These are phyloP conservation scores for Apophysomyces variabilis DNA, from an alignment of 371 early-diverging fungal genomes.

Conservation along the genomic window DNA sequence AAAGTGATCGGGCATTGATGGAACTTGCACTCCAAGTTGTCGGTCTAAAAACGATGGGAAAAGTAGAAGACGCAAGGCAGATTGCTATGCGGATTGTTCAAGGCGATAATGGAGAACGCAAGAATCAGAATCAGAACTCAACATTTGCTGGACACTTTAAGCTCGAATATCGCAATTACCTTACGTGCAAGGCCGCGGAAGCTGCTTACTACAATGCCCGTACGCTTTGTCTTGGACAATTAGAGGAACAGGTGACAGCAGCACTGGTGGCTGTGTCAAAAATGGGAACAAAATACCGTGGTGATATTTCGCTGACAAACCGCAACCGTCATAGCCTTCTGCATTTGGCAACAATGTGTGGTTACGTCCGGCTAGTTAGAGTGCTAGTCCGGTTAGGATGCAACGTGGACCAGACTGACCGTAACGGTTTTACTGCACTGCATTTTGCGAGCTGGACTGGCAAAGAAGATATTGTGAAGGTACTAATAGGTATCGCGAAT, in stretches of 20 bases:
- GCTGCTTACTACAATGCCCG: slow-evolving; percentile 46
- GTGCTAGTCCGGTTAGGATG: slow-evolving; percentile 40
- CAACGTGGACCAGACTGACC: slow-evolving; percentile 46
- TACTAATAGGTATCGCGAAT: slow-evolving; percentile 34
- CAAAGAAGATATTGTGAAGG: slow-evolving; percentile 45
- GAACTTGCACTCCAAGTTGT: slow-evolving; percentile 79
- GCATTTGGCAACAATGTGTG: slow-evolving; percentile 56
- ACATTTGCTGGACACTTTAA: slow-evolving; percentile 7
- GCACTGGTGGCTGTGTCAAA: slow-evolving; percentile 27
- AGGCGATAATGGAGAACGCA: slow-evolving; percentile 53
- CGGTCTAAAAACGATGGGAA: slow-evolving; percentile 70
- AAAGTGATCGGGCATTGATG: slow-evolving; percentile 78
- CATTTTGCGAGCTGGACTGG: slow-evolving; percentile 68
- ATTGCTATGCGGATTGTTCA: slow-evolving; percentile 71
- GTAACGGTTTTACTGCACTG: slow-evolving; percentile 59
- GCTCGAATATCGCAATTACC: slow-evolving; percentile 24
- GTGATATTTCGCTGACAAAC: slow-evolving; percentile 43
- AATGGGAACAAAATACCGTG: slow-evolving; percentile 15
- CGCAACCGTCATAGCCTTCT: slow-evolving; percentile 50
- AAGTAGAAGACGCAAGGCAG: slow-evolving; percentile 62
- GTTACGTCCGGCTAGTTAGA: slow-evolving; percentile 37
- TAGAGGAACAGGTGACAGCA: slow-evolving; percentile 41
- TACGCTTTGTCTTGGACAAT: slow-evolving; percentile 26
- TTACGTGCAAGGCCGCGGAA: slow-evolving; percentile 32
- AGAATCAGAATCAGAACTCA: slow-evolving; percentile 17